A percentile compares a stretch with the other conserved stretches of the same genome.
These are phyloP conservation scores for Macrocystidia cucumis DNA, from an alignment of 1,284 basidiomycete genomes.

Conservation along the genomic window DNA sequence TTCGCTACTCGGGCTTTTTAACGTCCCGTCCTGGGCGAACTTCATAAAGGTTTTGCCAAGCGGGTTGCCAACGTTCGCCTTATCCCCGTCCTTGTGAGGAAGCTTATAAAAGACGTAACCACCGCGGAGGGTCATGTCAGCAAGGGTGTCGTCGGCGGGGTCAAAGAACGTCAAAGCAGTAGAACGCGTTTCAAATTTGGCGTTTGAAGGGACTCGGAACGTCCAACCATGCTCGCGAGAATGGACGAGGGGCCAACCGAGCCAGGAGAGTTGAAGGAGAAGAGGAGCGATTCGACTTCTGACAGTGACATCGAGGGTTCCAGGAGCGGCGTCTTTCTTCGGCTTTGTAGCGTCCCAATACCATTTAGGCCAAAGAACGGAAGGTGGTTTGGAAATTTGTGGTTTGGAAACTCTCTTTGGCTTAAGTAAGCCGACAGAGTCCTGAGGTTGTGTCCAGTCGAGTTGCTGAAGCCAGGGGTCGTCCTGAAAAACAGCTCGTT, in stretches of 20 bases:
- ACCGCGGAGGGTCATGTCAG: slow-evolving; percentile 31
- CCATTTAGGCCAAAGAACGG: slow-evolving; percentile 83
- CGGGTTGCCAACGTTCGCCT: slow-evolving; percentile 90
- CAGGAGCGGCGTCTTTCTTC: slow-evolving; percentile 54
- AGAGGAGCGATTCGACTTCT: slow-evolving; percentile 82
- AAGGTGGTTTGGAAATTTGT: slow-evolving; percentile 32
- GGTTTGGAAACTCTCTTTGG: slow-evolving; percentile 14
- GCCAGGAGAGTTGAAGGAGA: slow-evolving; percentile 85
- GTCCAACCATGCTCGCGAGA: slow-evolving; percentile 92
- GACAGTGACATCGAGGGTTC: slow-evolving; percentile 80
- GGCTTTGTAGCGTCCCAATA: slow-evolving; percentile 87
- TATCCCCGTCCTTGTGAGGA: slow-evolving; percentile 94
- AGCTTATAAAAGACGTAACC: slow-evolving; percentile 80
- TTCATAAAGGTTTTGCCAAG: slow-evolving; percentile 88
- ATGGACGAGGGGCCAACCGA: slow-evolving; percentile 78
- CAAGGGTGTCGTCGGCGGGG: slow-evolving; percentile 49
- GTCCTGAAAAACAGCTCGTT: slow-evolving; percentile 17
- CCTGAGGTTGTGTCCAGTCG: slow-evolving; percentile 47
- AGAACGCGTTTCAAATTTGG: slow-evolving; percentile 29
- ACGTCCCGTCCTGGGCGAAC: slow-evolving; percentile 78
- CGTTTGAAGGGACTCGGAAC: slow-evolving; percentile 61
- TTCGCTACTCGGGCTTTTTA: slow-evolving; percentile 72
- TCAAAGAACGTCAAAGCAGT: slow-evolving; percentile 50
- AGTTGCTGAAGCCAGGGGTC: slow-evolving; percentile 62
- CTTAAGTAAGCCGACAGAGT: neutral